Conservation (phyloP, 345 rosid species). For the Excoecaria agallocha region DNA sequence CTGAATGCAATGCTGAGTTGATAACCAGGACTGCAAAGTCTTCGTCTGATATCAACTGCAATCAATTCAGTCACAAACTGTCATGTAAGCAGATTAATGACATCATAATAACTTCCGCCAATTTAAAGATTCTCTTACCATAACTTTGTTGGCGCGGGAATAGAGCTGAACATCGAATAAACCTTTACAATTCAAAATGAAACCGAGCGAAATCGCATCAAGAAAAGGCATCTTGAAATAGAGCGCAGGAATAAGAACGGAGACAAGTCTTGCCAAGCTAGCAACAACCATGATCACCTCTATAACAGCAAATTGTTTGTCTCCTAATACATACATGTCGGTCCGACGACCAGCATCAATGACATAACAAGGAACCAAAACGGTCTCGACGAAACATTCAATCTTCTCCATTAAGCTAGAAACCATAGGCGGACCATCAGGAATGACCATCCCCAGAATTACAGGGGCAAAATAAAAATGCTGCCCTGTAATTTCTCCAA, state of each 20-base stretch:
- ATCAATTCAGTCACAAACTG: no score
- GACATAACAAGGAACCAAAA: constrained; percentile 40
- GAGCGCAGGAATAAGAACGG: constrained; percentile 27
- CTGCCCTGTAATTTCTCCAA: constrained; percentile 26
- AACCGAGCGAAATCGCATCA: constrained; percentile 40
- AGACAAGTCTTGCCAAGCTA: constrained; percentile 20
- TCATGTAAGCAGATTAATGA: no score
- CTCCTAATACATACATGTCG: constrained; percentile 10
- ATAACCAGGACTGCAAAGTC: constrained; percentile 30
- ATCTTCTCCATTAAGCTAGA: constrained; percentile 32
- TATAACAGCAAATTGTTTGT: background rate
- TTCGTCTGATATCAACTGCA: constrained; percentile 31
- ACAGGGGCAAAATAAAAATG: constrained; percentile 36
- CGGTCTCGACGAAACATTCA: constrained; percentile 30
- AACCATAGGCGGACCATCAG: constrained; percentile 33
- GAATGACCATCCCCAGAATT: constrained; percentile 40
- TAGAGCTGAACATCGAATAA: constrained; percentile 37
- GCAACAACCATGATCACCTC: constrained; percentile 21
- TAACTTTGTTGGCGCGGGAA: constrained; percentile 8
- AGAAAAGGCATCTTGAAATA: constrained; percentile 38
- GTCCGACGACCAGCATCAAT: constrained; percentile 31
- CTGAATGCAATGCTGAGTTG: constrained; percentile 22
- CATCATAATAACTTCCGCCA: no score
- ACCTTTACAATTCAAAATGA: constrained; percentile 44
- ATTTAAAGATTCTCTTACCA: constrained; percentile 1